These are phyloP conservation scores for Acmispon strigosus DNA, from an alignment of 306 rosid species.

Conservation along the genomic window DNA sequence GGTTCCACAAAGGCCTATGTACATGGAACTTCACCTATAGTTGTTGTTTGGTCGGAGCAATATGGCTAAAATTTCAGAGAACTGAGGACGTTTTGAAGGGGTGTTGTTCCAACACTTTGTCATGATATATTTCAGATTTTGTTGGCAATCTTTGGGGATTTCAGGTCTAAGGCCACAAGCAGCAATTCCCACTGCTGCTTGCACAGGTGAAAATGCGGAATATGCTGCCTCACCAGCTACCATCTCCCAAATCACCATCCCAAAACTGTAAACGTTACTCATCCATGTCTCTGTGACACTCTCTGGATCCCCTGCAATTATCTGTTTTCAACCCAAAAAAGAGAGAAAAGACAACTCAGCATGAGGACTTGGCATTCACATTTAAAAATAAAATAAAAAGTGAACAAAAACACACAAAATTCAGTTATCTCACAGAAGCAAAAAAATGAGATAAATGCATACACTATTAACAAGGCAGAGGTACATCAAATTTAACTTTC, in stretches of 20 bases:
- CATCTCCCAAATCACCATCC: slow-evolving; percentile 97
- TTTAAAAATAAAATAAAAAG: neutral
- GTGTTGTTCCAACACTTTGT: slow-evolving; percentile 87
- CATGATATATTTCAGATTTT: slow-evolving; percentile 68
- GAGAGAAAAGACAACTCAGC: neutral
- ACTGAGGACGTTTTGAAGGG: slow-evolving; percentile 87
- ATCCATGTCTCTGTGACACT: slow-evolving; percentile 81
- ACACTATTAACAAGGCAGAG: neutral
- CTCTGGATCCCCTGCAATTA: slow-evolving; percentile 97
- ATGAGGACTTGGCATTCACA: neutral
- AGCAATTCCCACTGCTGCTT: slow-evolving; percentile 97
- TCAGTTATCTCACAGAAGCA: neutral
- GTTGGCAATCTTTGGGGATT: slow-evolving; percentile 87
- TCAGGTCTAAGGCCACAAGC: slow-evolving; percentile 99
- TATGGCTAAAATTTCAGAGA: slow-evolving; percentile 63
- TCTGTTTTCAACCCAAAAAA: slow-evolving; percentile 42
- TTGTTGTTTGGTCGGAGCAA: slow-evolving; percentile 50
- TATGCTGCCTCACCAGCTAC: slow-evolving; percentile 91
- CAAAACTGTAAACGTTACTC: slow-evolving; percentile 92
- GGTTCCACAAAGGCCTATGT: slow-evolving; percentile 8
- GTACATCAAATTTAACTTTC: neutral
- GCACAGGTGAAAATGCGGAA: slow-evolving; percentile 82
- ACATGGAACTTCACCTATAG: slow-evolving; percentile 36
- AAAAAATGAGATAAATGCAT: neutral
- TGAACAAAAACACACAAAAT: neutral